Evolutionary conservation across 495 filamentous ascomycete species (phyloP).

Genomic region (Elasticomyces elasticus): DNA sequence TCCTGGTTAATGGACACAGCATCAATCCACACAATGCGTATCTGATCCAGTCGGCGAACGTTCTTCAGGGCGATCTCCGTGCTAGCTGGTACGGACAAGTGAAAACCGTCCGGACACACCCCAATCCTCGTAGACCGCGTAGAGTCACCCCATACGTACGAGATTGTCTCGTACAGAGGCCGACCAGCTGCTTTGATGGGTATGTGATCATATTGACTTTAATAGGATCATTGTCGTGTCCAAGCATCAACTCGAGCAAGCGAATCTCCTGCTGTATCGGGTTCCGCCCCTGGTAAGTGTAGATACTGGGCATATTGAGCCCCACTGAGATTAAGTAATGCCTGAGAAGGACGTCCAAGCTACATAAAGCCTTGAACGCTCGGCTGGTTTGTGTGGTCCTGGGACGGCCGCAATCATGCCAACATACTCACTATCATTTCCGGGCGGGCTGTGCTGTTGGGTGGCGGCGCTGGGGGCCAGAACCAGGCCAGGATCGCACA

Average conservation of each 20-base stretch:
- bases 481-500: no score
- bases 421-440: no score
- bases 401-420: no score
- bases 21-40: conserved; percentile 9
- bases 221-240: not conserved
- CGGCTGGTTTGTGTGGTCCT: no score
- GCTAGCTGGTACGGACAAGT: not conserved
- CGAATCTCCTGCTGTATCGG: not conserved
- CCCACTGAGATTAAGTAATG: no score
- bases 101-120: not conserved
- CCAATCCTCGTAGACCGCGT: not conserved
- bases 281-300: not conserved
- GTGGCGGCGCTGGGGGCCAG: no score
- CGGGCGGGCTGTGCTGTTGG: no score
- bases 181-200: not conserved
- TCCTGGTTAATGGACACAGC: conserved; percentile 20
- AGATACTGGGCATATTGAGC: not conserved
- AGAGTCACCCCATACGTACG: conserved; percentile 3
- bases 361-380: no score
- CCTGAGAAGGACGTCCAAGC: no score
- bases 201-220: not conserved
- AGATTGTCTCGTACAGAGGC: not conserved
- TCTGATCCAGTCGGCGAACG: not conserved
- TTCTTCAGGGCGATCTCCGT: not conserved
- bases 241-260: not conserved